Percentiles rank a stretch among this genome's conserved stretches.
Conservation (phyloP, 768 basidiomycete species). For the Termitomyces sp. region DNA sequence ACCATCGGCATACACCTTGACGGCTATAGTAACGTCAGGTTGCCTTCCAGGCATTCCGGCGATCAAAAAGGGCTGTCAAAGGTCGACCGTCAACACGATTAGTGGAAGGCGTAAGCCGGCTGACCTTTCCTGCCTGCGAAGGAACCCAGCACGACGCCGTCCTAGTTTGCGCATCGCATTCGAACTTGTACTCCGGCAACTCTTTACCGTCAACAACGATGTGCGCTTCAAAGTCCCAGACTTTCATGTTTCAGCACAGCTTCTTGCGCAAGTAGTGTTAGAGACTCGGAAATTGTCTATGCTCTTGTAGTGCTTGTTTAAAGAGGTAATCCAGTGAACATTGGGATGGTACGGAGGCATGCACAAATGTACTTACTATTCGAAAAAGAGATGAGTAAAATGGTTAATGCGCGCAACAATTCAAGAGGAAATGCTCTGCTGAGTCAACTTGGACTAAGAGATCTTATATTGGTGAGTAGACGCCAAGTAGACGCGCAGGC, state of each 20-base stretch:
- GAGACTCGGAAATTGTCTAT: background rate
- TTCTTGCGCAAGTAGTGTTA: background rate
- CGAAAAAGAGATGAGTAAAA: background rate
- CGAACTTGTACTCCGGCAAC: slow-evolving; percentile 11
- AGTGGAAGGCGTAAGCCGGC: background rate
- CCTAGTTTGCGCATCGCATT: slow-evolving; percentile 6
- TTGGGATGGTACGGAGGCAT: background rate
- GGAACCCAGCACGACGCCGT: slow-evolving; percentile 19
- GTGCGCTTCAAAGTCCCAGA: background rate
- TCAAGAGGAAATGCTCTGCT: background rate
- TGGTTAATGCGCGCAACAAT: background rate
- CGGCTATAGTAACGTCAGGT: background rate
- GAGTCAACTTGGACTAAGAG: background rate
- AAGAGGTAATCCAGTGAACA: background rate
- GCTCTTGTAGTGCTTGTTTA: background rate
- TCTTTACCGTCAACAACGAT: slow-evolving; percentile 11
- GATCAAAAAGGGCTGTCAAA: background rate
- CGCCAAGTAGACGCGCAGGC: no score
- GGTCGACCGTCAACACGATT: background rate
- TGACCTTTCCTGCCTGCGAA: slow-evolving; percentile 20
- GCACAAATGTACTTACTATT: background rate
- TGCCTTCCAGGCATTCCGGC: background rate
- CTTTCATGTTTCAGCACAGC: background rate
- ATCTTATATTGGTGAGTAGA: background rate
- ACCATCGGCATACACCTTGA: background rate